These are phyloP conservation scores for Monosporascus sp. DNA, from an alignment of 2,329 filamentous ascomycete species.

Conservation along the genomic window DNA sequence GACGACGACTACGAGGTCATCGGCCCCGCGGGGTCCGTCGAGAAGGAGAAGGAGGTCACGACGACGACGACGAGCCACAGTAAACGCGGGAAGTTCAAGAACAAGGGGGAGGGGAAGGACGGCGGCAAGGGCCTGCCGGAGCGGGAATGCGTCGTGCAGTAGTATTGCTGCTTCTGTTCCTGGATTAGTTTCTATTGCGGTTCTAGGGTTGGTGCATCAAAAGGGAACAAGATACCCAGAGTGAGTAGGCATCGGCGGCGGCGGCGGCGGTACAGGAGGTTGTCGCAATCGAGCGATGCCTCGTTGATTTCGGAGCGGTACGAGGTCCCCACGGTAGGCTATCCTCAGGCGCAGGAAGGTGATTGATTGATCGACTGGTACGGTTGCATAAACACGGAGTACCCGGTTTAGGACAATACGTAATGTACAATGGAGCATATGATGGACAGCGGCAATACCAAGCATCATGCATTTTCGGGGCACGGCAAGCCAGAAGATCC, in stretches of 20 bases:
- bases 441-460: too few relatives aligned
- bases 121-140: conserved; percentile 21
- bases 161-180: conserved; percentile 8
- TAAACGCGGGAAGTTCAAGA: conserved; percentile 12
- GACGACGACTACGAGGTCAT: conserved; percentile 21
- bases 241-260: conserved; percentile 1
- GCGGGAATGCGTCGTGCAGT: conserved; percentile 28
- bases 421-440: too few relatives aligned
- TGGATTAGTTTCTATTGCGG: conserved; percentile 1
- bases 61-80: conserved; percentile 4
- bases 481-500: too few relatives aligned
- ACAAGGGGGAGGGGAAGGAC: conserved; percentile 11
- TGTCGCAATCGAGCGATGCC: not conserved
- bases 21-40: conserved; percentile 7
- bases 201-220: conserved; percentile 10
- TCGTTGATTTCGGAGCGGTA: not conserved
- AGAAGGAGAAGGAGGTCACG: conserved; percentile 17
- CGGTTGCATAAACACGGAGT: too few relatives aligned
- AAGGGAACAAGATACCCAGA: conserved; percentile 15
- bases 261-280: conserved; percentile 12
- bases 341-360: too few relatives aligned
- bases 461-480: too few relatives aligned
- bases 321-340: too few relatives aligned
- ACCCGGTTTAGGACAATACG: too few relatives aligned
- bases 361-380: too few relatives aligned